Evolutionary conservation across 2,329 filamentous ascomycete genomes (phyloP), one percentile per base, ranked within the genome.

Genomic region (Colletotrichum sp.): DNA sequence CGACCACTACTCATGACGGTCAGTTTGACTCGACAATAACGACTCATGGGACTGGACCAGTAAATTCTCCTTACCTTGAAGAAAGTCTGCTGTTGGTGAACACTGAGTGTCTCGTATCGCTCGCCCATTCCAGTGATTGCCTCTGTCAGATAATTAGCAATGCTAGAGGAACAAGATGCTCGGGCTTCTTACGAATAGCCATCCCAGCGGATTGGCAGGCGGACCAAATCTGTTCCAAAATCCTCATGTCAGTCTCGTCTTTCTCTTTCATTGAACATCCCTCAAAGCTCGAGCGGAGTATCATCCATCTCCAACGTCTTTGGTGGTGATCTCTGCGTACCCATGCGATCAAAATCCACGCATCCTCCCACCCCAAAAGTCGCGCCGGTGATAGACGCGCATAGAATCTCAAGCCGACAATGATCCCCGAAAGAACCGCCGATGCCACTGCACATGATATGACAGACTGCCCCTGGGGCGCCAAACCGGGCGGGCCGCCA

Each of bases 321-420:
- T n/a, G 44, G 6, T 52, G n/a, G 2, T 13, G 16, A 36, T 34
- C 0, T 22, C 27, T 8, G 69, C 71, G 9, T 74, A 76, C 74
- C 75, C 71, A 75, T 12, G 75, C 66, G 2, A 67, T 22, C 6
- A 75, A 8, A 30, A 77, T 71, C 7, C 66, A 75, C 72, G 67
- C 71, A 30, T 77, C 75, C 61, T 77, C 75, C 13, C 44, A 65
- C 9, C 75, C 75, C 25, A 77, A 29, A 8, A 77, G 34, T 8
- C 36, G n/a, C 9, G 68, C 64, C 5, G 72, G 61, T 12, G 49
- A 64, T 3, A 73, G 39, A 6, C 75, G 71, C 11, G 72, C 69
- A 32, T 70, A 77, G 32, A 77, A 77, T 2, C 75, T 39, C 62
- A 77, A 27, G 11, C 67, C 72, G 32, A 77, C 66, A 5, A 75